Base-by-base conservation (phyloP, 345 rosid species). In the Linum tenue region DNA sequence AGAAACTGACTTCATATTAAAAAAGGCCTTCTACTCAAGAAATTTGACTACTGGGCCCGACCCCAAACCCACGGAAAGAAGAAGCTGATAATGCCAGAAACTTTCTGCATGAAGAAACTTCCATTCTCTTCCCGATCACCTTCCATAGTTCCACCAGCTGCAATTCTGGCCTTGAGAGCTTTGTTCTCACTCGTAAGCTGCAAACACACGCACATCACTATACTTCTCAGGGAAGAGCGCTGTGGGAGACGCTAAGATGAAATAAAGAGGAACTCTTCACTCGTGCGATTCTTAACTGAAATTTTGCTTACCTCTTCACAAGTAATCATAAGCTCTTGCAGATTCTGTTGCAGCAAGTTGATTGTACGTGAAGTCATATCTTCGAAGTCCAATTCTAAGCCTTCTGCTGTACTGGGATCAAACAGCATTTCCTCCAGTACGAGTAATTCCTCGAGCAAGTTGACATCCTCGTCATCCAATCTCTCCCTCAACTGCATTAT, bases 361-460 rank as follows among this genome's bases (percentile, higher is more conserved):
- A 83, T 80, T 67, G 86, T 82, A 60, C 36, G 72, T 17, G 57
- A 62, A 69, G 72, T 67, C 57, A 78, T 69, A 67, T 80, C 85
- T 67, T 87, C 82, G 41, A 11, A 76, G 53, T 70, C 76, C 50
- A 71, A 51, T 62, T 84, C 86, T 73, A 75, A 68, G 38, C 84
- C 89, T 50, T 76, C 83, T 31, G 62, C 63, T 64, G 80, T 75
- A 75, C 74, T 67, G 70, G 70, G 78, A 78, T 76, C 79, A 50
- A 68, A 67, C 60, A 79, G 41, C 41, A 82, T 69, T 39, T 86
- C 87, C 72, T 82, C 91, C 57, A 71, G 75, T 60, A 75, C 67
- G 79, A 83, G 78, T 69, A 83, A 58, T 72, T 89, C 89, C 81
- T 84, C 89, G 12, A 92, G 89, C 70, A 80, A 76, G 69, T 82